These are phyloP conservation scores for Penicillium taxi DNA, from an alignment of 495 filamentous ascomycete genomes.

Conservation along the genomic window DNA sequence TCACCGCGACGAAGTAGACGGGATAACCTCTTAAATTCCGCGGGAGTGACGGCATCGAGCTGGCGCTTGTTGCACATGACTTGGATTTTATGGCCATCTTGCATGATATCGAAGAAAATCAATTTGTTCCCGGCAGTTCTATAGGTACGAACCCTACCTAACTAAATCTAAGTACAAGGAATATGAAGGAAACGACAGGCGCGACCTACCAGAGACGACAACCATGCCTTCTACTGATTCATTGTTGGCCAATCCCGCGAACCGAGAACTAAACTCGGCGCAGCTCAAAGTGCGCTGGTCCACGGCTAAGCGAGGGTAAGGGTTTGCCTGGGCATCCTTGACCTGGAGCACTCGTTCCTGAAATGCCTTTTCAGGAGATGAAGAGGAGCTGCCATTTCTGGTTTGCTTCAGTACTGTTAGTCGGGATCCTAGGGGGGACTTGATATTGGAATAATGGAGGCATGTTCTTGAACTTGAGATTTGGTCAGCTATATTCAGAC, in stretches of 20 bases:
- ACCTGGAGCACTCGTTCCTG: constrained; percentile 46
- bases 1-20: constrained; percentile 62
- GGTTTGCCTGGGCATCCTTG: constrained; percentile 30
- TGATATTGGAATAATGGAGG: constrained; percentile 3
- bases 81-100: constrained; percentile 65
- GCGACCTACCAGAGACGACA: constrained; percentile 40
- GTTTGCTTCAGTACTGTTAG: constrained; percentile 16
- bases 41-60: constrained; percentile 37
- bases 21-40: constrained; percentile 52
- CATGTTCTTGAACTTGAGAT: constrained; percentile 24
- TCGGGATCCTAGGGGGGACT: constrained; percentile 8
- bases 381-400: constrained; percentile 23
- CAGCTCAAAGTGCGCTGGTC: constrained; percentile 26
- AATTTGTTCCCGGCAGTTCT: constrained; percentile 61
- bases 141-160: constrained; percentile 59
- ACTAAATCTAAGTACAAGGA: constrained; percentile 40
- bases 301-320: constrained; percentile 44
- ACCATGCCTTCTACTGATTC: constrained; percentile 41
- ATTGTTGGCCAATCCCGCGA: constrained; percentile 33
- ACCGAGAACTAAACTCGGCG: constrained; percentile 32
- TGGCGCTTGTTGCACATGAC: constrained; percentile 58
- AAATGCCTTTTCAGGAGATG: constrained; percentile 33
- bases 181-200: constrained; percentile 13
- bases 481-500: constrained; percentile 13
- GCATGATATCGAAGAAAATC: constrained; percentile 71